Evolutionary conservation across 148 eudicot species (phyloP).

Genomic region (Rhododendron vialii): DNA sequence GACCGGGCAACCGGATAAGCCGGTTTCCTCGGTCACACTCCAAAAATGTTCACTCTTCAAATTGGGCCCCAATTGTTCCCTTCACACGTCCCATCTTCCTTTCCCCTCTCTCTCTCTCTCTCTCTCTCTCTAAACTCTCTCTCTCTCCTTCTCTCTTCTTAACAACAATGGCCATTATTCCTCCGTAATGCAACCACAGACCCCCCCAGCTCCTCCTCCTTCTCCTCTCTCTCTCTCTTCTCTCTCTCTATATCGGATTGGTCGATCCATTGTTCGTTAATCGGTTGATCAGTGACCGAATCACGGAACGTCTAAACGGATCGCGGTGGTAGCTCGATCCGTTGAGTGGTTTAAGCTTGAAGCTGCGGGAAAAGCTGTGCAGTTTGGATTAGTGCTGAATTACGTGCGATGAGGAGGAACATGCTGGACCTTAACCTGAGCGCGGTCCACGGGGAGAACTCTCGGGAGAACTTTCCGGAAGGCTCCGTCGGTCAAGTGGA

Average conservation of each 20-base stretch:
- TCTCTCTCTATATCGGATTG: background rate
- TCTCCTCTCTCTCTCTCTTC: background rate
- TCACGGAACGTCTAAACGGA: background rate
- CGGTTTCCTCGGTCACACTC: constrained; percentile 3
- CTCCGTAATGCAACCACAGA: background rate
- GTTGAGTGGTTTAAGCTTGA: background rate
- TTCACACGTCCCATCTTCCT: constrained; percentile 13
- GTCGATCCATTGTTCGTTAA: background rate
- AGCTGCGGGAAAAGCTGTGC: background rate
- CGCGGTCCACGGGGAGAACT: background rate
- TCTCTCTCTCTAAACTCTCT: constrained; percentile 4
- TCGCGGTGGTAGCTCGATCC: background rate
- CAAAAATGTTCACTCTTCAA: background rate
- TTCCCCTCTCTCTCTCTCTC: background rate
- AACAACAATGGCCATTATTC: background rate
- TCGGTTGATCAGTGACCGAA: background rate
- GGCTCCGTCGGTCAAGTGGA: constrained; percentile 18
- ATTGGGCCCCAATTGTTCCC: background rate
- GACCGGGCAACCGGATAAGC: constrained; percentile 4
- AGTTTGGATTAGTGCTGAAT: background rate
- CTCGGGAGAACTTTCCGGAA: background rate
- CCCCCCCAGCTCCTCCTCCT: no score
- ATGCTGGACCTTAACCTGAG: constrained; percentile 18
- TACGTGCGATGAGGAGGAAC: background rate
- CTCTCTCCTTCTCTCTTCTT: background rate